Evolutionary conservation across 768 basidiomycete genomes (phyloP).

Genomic region (Termitomyces sp.): DNA sequence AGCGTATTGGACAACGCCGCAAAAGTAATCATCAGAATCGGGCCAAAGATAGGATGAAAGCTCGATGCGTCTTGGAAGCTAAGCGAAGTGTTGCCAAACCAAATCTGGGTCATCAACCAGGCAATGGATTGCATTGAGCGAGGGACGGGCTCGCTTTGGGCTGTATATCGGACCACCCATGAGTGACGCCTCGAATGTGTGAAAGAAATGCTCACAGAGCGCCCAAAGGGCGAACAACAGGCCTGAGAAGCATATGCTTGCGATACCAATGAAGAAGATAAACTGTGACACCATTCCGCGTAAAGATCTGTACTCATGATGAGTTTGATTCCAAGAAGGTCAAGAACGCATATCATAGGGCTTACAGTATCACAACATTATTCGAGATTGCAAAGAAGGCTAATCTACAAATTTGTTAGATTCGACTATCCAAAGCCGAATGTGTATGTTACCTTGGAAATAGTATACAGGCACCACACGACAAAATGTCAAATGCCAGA

Average conservation of each 20-base stretch:
- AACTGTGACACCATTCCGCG: slow-evolving; percentile 83
- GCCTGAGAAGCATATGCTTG: slow-evolving; percentile 79
- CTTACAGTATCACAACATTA: slow-evolving; percentile 75
- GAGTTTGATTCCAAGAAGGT: background rate
- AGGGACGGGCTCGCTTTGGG: slow-evolving; percentile 22
- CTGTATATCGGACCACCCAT: background rate
- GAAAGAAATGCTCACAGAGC: slow-evolving; percentile 23
- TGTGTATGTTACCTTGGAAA: slow-evolving; percentile 62
- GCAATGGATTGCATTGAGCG: slow-evolving; percentile 53
- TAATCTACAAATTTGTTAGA: slow-evolving; percentile 35
- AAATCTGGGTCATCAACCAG: slow-evolving; percentile 85
- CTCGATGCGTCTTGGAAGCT: slow-evolving; percentile 52
- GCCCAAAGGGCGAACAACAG: slow-evolving; percentile 53
- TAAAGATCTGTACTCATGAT: slow-evolving; percentile 49
- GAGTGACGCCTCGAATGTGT: background rate
- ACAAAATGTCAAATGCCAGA: slow-evolving; percentile 77
- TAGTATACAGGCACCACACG: slow-evolving; percentile 82
- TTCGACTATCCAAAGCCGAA: background rate
- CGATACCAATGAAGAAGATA: slow-evolving; percentile 74
- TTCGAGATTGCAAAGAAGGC: slow-evolving; percentile 81
- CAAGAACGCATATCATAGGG: slow-evolving; percentile 20
- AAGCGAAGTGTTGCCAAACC: slow-evolving; percentile 78
- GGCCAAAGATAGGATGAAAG: slow-evolving; percentile 71
- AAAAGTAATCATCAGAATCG: slow-evolving; percentile 75
- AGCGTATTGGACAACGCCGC: slow-evolving; percentile 79